Conservation (phyloP, 169 alveolate species). For the Cryptosporidium xiaoi region DNA sequence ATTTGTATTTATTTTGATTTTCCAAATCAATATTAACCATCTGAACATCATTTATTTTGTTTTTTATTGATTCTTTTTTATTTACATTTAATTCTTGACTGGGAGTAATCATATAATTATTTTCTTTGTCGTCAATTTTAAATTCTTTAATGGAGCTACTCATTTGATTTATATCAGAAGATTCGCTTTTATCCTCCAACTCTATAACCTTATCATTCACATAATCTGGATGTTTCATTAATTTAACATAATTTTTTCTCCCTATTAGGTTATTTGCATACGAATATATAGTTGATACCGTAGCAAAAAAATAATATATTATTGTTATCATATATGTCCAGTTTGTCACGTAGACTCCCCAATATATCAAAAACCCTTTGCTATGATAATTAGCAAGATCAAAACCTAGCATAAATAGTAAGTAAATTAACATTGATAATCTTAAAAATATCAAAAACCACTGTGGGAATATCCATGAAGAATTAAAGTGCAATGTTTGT, state of each 20-base stretch:
- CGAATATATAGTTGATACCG: slow-evolving; percentile 42
- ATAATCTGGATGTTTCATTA: background rate
- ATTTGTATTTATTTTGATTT: slow-evolving; percentile 10
- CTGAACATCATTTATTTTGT: slow-evolving; percentile 8
- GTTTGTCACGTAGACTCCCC: slow-evolving; percentile 73
- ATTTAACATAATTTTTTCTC: slow-evolving; percentile 30
- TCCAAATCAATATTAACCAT: slow-evolving; percentile 35
- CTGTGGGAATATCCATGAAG: slow-evolving; percentile 73
- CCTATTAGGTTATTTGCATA: slow-evolving; percentile 56
- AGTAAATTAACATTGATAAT: slow-evolving; percentile 7
- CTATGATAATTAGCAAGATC: slow-evolving; percentile 41
- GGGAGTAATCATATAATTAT: background rate
- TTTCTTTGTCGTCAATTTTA: background rate
- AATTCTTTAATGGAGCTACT: background rate
- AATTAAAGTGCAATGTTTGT: slow-evolving; percentile 35
- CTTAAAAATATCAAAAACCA: slow-evolving; percentile 55
- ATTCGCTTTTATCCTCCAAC: background rate
- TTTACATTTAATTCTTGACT: slow-evolving; percentile 25
- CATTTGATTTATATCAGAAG: background rate
- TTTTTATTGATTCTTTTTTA: background rate
- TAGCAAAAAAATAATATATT: slow-evolving; percentile 53
- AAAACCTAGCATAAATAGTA: slow-evolving; percentile 46
- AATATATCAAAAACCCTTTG: slow-evolving; percentile 20
- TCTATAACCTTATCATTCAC: background rate
- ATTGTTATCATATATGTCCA: slow-evolving; percentile 68